Base-by-base conservation (phyloP, 805 yeast genomes). In the Candida golubevii region DNA sequence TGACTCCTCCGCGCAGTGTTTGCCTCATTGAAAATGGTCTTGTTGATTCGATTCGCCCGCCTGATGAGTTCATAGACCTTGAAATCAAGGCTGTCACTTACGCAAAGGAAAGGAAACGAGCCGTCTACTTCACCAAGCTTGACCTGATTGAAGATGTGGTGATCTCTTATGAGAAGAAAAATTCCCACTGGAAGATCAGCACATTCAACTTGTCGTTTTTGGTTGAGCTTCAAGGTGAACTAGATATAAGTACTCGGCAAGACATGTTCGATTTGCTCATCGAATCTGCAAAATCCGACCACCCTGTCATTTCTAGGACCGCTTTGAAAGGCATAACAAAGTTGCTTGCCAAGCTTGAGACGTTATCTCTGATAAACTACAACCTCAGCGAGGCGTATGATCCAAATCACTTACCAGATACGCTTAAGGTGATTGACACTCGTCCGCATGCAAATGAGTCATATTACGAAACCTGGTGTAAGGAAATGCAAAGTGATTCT, bases 71-170 rank as follows among this genome's bases (percentile, higher is more conserved):
- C 14, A 76, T 82, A 41, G 82, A 78, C 38, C 49, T 72, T 27
- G 87, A 84, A 56, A 75, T 85, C 26, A 63, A 71, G 13, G 78
- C 83, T 0, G 79, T 86, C 11, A 73, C 67, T 35, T 48, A 66
- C n/a, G 90, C 90, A 0, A 86, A 86, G 53, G 77, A 75, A 15
- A 67, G 62, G 41, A 86, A 84, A 58, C 68, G 83, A 48, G 57
- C 57, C 8, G 31, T 61, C 0, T 76, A 76, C 44, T 51, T 72
- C 15, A 64, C 66, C 0, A 57, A 71, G 13, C 51, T 85, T 28
- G 54, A 57, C 2, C 63, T 63, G 10, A 55, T 84, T 7, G 80
- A 80, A 46, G 60, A 61, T n/a, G 45, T 44, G 29, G 59, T 69
- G 10, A 28, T 68, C 7, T 33, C 39, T 1, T 51, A 54, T 32